Percentiles rank a stretch among this genome's conserved stretches.
Conservation (phyloP, 2,329 filamentous ascomycete species). For the Alternaria longipes region DNA sequence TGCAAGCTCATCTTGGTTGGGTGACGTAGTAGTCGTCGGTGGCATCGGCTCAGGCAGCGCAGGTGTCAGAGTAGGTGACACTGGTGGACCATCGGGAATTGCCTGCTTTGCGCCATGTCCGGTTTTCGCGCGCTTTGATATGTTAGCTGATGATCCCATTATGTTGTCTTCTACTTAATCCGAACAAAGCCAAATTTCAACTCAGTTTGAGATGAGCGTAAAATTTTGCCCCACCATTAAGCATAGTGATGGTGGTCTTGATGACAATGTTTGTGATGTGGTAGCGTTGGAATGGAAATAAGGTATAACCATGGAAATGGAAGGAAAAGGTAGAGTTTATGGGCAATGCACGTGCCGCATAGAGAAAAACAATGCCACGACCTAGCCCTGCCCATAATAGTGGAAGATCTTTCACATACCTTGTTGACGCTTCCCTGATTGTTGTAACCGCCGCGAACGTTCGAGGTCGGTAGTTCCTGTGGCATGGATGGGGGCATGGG, state of each 20-base stretch:
- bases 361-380: constrained; percentile 12
- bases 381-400: constrained; percentile 8
- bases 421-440: constrained; percentile 43
- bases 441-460: constrained; percentile 41
- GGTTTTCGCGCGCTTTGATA: constrained; percentile 72
- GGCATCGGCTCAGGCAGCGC: constrained; percentile 87
- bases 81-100: constrained; percentile 65
- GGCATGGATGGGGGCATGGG: constrained; percentile 45
- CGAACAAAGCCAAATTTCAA: not conserved
- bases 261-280: not conserved
- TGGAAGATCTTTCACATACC: constrained; percentile 29
- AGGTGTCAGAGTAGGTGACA: constrained; percentile 89
- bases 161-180: not conserved
- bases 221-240: not conserved
- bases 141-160: constrained; percentile 10
- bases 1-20: constrained; percentile 82
- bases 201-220: not conserved
- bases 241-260: not conserved
- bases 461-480: constrained; percentile 46
- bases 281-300: not conserved
- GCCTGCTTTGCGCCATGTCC: constrained; percentile 69
- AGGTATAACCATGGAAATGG: not conserved
- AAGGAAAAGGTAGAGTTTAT: constrained; percentile 1
- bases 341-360: constrained; percentile 9
- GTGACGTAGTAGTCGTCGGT: constrained; percentile 75